These are phyloP conservation scores for Magnusiomyces tetraspermus DNA, from an alignment of 1,139 yeast genomes.

Conservation along the genomic window DNA sequence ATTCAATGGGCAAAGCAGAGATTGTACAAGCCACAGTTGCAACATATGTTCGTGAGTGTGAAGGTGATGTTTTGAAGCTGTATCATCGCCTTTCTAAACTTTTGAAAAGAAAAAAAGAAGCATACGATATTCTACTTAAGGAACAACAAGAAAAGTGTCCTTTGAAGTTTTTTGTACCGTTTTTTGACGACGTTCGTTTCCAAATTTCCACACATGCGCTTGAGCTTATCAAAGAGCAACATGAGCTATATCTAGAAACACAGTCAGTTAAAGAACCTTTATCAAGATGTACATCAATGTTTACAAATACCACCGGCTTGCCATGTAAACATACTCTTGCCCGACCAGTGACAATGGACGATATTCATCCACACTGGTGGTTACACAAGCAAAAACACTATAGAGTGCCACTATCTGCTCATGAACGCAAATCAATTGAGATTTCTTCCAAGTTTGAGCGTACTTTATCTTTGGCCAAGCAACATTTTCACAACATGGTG, in stretches of 20 bases:
- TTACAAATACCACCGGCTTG: conserved; percentile 14
- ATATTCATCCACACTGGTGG: conserved; percentile 16
- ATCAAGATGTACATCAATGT: conserved; percentile 14
- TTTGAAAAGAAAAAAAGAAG: conserved; percentile 7
- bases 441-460: conserved; percentile 12
- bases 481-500: conserved; percentile 11
- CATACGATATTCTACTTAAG: conserved; percentile 8
- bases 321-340: conserved; percentile 15
- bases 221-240: conserved; percentile 15
- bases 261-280: conserved; percentile 9
- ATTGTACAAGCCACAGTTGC: conserved; percentile 12
- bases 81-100: conserved; percentile 8
- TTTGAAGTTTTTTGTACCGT: conserved; percentile 14
- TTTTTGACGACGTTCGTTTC: conserved; percentile 15
- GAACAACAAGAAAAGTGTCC: conserved; percentile 11
- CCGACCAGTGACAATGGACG: conserved; percentile 14
- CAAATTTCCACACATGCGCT: conserved; percentile 13
- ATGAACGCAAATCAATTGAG: conserved; percentile 9
- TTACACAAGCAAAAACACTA: conserved; percentile 7
- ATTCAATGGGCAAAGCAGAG: conserved; percentile 14
- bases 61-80: conserved; percentile 12
- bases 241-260: conserved; percentile 14
- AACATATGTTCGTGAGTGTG: conserved; percentile 7
- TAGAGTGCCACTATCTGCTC: conserved; percentile 9
- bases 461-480: conserved; percentile 8